These are phyloP conservation scores for Cercophora samala DNA, from an alignment of 495 filamentous ascomycete species.

Conservation along the genomic window DNA sequence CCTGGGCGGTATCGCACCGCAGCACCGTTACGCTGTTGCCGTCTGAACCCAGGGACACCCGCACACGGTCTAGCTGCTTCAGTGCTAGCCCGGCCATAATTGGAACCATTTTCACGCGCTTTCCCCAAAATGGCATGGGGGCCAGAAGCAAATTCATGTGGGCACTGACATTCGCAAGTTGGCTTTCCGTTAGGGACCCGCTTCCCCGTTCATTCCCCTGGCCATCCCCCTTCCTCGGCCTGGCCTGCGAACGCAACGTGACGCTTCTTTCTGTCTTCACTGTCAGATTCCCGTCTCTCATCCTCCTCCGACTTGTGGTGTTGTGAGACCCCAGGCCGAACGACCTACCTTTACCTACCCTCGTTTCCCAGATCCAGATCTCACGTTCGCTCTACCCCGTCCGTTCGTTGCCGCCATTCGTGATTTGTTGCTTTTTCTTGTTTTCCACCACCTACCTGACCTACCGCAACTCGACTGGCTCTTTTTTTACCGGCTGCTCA, in stretches of 20 bases:
- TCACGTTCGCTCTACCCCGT: conserved; percentile 2
- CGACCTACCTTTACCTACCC: conserved; percentile 1
- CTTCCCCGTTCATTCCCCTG: conserved; percentile 22
- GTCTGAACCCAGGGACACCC: conserved; percentile 19
- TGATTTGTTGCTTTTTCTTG: not conserved
- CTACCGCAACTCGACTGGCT: not conserved
- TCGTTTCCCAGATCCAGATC: not conserved
- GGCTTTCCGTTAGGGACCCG: conserved; percentile 16
- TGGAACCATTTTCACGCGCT: conserved; percentile 8
- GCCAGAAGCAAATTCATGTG: conserved; percentile 13
- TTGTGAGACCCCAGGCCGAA: not conserved
- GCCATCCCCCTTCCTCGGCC: conserved; percentile 28
- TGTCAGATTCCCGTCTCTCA: not conserved
- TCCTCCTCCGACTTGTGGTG: conserved; percentile 9
- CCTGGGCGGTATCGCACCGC: conserved; percentile 15
- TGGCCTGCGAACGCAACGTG: conserved; percentile 2
- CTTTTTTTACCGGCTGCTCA: not conserved
- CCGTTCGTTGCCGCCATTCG: conserved; percentile 7
- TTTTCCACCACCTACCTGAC: not conserved
- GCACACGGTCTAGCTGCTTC: conserved; percentile 13
- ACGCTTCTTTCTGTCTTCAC: conserved; percentile 2
- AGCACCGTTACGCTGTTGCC: conserved; percentile 22
- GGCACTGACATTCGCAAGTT: conserved; percentile 1
- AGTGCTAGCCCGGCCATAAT: conserved; percentile 13
- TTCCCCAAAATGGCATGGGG: conserved; percentile 3